phyloP scores from a whole-genome alignment of 345 rosid species.

The Eucalyptus pauciflora region DNA sequence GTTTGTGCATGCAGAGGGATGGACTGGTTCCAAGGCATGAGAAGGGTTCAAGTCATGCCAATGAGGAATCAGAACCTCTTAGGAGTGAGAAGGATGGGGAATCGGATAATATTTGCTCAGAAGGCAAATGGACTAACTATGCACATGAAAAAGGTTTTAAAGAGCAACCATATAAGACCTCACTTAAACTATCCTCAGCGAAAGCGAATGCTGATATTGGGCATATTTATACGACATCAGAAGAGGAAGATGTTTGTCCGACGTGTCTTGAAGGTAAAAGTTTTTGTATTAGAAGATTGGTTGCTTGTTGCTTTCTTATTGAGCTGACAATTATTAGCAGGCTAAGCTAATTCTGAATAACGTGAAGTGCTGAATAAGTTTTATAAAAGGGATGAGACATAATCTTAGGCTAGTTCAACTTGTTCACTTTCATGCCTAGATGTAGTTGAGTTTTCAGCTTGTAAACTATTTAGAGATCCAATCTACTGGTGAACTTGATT shows the following conservation, averaged over 20 bases:
- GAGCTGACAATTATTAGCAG: background rate
- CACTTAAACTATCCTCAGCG: conserved; percentile 34
- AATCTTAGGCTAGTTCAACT: background rate
- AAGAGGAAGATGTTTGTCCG: conserved; percentile 94
- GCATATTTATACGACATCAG: conserved; percentile 36
- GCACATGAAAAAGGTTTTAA: conserved; percentile 44
- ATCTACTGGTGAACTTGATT: too few species aligned
- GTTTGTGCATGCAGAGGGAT: conserved; percentile 38
- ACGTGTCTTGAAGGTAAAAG: conserved; percentile 95
- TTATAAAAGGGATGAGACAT: background rate
- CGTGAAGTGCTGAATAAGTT: background rate
- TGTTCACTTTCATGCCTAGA: background rate
- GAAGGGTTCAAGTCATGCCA: conserved; percentile 78
- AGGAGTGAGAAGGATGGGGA: conserved; percentile 46
- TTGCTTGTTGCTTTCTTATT: background rate
- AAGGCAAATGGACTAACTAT: conserved; percentile 58
- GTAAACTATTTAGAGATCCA: too few species aligned
- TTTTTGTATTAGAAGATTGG: background rate
- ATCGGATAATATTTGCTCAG: conserved; percentile 42
- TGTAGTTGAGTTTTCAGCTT: too few species aligned
- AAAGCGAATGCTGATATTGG: conserved; percentile 23
- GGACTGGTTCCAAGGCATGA: conserved; percentile 60
- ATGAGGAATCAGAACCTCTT: conserved; percentile 79
- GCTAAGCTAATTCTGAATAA: background rate
- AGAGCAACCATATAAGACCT: conserved; percentile 40